Conservation (phyloP, 129 eudicot genomes). For the Rutidosis leptorrhynchoides region DNA sequence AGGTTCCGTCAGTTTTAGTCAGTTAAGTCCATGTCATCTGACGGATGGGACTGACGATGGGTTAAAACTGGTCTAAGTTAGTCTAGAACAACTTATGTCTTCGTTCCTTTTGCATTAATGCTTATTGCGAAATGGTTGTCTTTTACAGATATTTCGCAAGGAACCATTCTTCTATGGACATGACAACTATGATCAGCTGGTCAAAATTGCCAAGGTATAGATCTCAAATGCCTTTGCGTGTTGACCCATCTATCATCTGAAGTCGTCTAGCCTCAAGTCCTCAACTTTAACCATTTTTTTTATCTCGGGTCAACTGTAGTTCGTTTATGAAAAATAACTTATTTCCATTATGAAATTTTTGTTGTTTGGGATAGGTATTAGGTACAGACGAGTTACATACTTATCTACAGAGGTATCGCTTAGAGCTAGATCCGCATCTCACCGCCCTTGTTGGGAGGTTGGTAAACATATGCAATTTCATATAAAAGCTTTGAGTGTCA, state of each 20-base stretch:
- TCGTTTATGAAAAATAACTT: neutral
- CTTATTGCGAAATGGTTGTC: constrained; percentile 25
- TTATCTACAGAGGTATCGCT: constrained; percentile 68
- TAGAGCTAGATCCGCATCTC: constrained; percentile 86
- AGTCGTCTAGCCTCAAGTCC: neutral
- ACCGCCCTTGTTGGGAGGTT: constrained; percentile 84
- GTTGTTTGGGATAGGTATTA: constrained; percentile 49
- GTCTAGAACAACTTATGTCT: constrained; percentile 3
- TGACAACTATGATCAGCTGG: constrained; percentile 77
- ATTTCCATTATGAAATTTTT: neutral
- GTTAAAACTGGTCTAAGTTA: no score
- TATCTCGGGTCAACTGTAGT: neutral
- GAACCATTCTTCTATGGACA: constrained; percentile 84
- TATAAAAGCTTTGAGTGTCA: neutral
- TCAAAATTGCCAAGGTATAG: constrained; percentile 72
- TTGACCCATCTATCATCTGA: neutral
- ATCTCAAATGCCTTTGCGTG: neutral
- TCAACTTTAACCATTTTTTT: neutral
- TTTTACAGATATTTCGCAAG: constrained; percentile 72
- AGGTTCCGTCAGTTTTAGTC: no score
- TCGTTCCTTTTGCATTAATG: neutral
- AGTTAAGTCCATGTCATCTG: no score
- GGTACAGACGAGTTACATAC: constrained; percentile 84
- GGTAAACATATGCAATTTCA: constrained; percentile 5
- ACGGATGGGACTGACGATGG: no score